Base-by-base conservation (phyloP, 768 basidiomycete genomes). In the Suillus cothurnatus region DNA sequence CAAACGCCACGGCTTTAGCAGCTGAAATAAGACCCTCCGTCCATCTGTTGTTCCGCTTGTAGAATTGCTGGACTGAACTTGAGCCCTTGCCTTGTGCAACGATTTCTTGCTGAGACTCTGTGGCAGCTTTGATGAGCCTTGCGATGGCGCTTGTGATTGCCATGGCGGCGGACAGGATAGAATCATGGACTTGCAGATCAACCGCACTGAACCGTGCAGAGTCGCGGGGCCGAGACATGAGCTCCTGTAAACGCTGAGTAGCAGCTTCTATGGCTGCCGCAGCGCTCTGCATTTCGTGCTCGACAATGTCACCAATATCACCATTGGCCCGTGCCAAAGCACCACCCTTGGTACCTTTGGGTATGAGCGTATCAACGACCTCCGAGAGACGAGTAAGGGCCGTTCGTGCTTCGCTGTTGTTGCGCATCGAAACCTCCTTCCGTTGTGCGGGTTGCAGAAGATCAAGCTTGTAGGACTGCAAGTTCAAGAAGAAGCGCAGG, bases 31-130 rank as follows among this genome's bases (percentile, higher is more conserved):
- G 89, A 69, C 97, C 97, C 77, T 99, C 97, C 52, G 97, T 99
- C 97, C 97, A 99, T 66, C 97, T 87, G 78, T 99, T 99, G 87
- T 99, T 98, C 66, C 94, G 90, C 82, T 99, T 99, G 86, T 99
- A 99, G 85, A 99, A 99, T 72, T 98, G 97, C 76, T 97, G 94
- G 23, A 84, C 88, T 28, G 95, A 86, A 77, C 89, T 95, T 23
- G 95, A 93, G 9, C 97, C 97, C 76, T 88, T 93, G 64, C 97
- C 97, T 79, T 97, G 91, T 3, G 90, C 89, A 62, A 98, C 97
- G 63, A 99, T 99, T 81, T 99, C 97, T 76, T 98, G 88, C 77
- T 99, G 97, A 60, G 96, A 98, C 43, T 96, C 96, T 1, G 97
- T 97, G 26, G 97, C 97, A 11, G 97, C 97, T 75, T 92, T 87